Evolutionary conservation across 1,139 yeast genomes (phyloP).

Genomic region (Blastobotrys aristatus): DNA sequence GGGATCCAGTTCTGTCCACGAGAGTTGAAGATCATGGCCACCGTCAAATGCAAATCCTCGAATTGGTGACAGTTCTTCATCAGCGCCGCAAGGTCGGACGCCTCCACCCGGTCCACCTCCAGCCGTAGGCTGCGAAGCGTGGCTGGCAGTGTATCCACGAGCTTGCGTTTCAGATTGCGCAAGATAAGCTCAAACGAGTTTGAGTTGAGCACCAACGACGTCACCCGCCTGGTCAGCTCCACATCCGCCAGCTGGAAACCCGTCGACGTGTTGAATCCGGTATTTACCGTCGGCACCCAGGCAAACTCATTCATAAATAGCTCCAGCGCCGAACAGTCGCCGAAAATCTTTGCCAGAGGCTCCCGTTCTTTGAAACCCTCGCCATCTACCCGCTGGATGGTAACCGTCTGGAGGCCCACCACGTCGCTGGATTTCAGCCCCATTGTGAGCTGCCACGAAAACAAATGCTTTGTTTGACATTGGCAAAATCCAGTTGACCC

Average conservation of each 20-base stretch:
- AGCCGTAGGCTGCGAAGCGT: neutral
- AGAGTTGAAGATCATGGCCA: neutral
- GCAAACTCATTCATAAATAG: slow-evolving; percentile 2
- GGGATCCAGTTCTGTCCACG: slow-evolving; percentile 8
- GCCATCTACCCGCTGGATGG: slow-evolving; percentile 1
- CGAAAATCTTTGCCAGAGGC: slow-evolving; percentile 1
- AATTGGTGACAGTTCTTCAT: neutral
- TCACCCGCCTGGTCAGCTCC: slow-evolving; percentile 2
- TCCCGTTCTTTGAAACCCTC: slow-evolving; percentile 3
- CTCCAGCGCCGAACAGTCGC: slow-evolving; percentile 5
- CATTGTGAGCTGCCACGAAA: slow-evolving; percentile 9
- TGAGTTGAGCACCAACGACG: neutral
- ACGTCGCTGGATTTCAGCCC: neutral
- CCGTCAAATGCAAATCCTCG: neutral
- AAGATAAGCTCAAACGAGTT: neutral
- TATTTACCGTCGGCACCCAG: neutral
- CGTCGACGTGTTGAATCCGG: neutral
- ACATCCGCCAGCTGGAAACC: slow-evolving; percentile 5
- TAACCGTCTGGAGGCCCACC: neutral
- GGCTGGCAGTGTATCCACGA: slow-evolving; percentile 1
- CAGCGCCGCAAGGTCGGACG: slow-evolving; percentile 1
- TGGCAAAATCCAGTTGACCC: neutral
- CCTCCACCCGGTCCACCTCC: slow-evolving; percentile 4
- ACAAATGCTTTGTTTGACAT: slow-evolving; percentile 5
- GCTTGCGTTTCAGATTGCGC: neutral